phyloP scores from a whole-genome alignment of 75 land plant genomes.

The Sequoia sempervirens region DNA sequence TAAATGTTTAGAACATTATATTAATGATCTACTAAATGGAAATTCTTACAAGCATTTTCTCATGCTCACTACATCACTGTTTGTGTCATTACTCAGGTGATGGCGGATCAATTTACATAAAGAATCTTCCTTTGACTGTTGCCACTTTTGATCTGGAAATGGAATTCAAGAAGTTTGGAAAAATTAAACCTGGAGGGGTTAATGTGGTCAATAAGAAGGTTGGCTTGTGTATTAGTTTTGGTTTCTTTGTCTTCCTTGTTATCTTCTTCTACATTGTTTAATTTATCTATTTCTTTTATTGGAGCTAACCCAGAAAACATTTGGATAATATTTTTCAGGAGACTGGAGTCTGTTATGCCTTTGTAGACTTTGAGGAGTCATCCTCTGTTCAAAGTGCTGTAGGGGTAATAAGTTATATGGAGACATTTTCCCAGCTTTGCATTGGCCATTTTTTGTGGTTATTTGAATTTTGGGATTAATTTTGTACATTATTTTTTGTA shows the following conservation, averaged over 20 bases:
- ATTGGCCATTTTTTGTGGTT: neutral
- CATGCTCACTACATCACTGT: neutral
- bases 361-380: slow-evolving; percentile 86
- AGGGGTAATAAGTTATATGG: slow-evolving; percentile 51
- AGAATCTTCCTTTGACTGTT: slow-evolving; percentile 62
- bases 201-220: slow-evolving; percentile 69
- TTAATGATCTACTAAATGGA: neutral
- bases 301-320: neutral
- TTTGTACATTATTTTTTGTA: neutral
- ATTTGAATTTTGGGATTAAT: neutral
- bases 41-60: neutral
- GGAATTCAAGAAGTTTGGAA: slow-evolving; percentile 79
- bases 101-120: slow-evolving; percentile 65
- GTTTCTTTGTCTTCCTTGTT: neutral
- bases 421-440: neutral
- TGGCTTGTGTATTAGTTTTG: neutral
- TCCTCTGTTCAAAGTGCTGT: slow-evolving; percentile 71
- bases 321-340: slow-evolving; percentile 33
- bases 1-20: neutral
- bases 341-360: slow-evolving; percentile 79
- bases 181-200: slow-evolving; percentile 64
- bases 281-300: neutral
- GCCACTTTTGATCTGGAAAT: slow-evolving; percentile 48
- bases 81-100: slow-evolving; percentile 42
- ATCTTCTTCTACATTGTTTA: neutral